A percentile compares a stretch with the other conserved stretches of the same genome.
Conservation (phyloP, 2,329 filamentous ascomycete genomes). For the Alternaria brassicicola region DNA sequence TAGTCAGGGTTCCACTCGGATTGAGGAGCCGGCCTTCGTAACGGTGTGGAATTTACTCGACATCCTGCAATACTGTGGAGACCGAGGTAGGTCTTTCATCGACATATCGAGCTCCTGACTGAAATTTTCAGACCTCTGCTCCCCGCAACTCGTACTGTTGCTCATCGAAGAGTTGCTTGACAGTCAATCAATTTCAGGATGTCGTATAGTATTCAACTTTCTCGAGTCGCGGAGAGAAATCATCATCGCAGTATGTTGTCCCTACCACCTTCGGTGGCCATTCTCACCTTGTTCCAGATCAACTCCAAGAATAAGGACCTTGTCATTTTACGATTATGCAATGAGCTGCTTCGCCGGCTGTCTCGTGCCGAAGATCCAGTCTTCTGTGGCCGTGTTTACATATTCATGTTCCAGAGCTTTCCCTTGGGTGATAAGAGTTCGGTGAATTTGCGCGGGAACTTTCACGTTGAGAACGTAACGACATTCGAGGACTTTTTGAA, state of each 20-base stretch:
- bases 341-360: constrained; percentile 88
- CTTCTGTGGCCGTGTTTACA: constrained; percentile 96
- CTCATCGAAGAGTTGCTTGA: constrained; percentile 94
- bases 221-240: constrained; percentile 90
- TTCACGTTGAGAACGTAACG: constrained; percentile 93
- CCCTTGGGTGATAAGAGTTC: constrained; percentile 96
- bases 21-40: constrained; percentile 78
- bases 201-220: constrained; percentile 90
- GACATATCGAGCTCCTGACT: not conserved
- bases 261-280: not conserved
- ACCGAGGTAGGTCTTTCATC: constrained; percentile 64
- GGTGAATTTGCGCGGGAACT: constrained; percentile 94
- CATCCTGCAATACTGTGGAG: constrained; percentile 85
- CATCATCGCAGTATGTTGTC: constrained; percentile 71
- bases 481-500: constrained; percentile 69
- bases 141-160: constrained; percentile 83
- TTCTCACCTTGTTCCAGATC: constrained; percentile 40
- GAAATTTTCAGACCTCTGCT: constrained; percentile 59
- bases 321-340: constrained; percentile 90
- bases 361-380: constrained; percentile 97
- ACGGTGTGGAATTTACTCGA: constrained; percentile 94
- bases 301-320: constrained; percentile 71
- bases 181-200: constrained; percentile 92
- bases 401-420: constrained; percentile 98
- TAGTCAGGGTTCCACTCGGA: constrained; percentile 71